These are phyloP conservation scores for Collariella sp. DNA, from an alignment of 495 filamentous ascomycete species.

Conservation along the genomic window DNA sequence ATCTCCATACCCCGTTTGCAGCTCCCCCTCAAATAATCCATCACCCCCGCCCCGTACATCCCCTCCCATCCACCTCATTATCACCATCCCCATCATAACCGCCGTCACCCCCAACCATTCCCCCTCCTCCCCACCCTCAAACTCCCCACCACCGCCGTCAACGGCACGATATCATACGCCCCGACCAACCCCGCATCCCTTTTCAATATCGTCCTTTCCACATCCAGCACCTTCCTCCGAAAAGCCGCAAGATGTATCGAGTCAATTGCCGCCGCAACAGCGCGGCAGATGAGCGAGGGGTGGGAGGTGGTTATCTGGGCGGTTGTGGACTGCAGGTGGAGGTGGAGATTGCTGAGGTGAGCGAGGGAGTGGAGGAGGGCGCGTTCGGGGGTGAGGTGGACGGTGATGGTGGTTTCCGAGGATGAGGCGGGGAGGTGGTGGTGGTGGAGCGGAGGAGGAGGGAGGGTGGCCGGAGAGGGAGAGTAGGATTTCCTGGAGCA, in stretches of 20 bases:
- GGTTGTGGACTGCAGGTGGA: constrained; percentile 54
- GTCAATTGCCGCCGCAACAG: constrained; percentile 74
- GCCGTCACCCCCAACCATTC: constrained; percentile 71
- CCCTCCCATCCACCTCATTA: constrained; percentile 14
- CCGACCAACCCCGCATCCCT: constrained; percentile 67
- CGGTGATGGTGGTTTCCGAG: constrained; percentile 25
- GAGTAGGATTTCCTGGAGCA: constrained; percentile 96
- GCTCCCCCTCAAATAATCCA: constrained; percentile 64
- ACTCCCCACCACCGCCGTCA: constrained; percentile 77
- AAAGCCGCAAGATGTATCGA: constrained; percentile 66
- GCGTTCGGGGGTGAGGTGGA: constrained; percentile 62
- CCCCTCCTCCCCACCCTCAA: constrained; percentile 71
- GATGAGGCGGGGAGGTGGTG: constrained; percentile 28
- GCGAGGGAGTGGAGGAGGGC: constrained; percentile 70
- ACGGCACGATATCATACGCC: constrained; percentile 83
- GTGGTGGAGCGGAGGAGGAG: constrained; percentile 56
- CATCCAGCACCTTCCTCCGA: constrained; percentile 71
- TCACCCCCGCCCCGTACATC: constrained; percentile 54
- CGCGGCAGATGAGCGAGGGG: constrained; percentile 70
- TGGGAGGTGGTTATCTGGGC: constrained; percentile 59
- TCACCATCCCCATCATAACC: constrained; percentile 43
- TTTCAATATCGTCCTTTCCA: constrained; percentile 67
- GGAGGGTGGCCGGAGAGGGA: constrained; percentile 86
- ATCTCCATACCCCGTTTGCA: constrained; percentile 82
- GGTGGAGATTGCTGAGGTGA: constrained; percentile 66